Evolutionary conservation across 805 yeast species (phyloP), one percentile per base, ranked within the genome.

Genomic region (Candida verbasci): DNA sequence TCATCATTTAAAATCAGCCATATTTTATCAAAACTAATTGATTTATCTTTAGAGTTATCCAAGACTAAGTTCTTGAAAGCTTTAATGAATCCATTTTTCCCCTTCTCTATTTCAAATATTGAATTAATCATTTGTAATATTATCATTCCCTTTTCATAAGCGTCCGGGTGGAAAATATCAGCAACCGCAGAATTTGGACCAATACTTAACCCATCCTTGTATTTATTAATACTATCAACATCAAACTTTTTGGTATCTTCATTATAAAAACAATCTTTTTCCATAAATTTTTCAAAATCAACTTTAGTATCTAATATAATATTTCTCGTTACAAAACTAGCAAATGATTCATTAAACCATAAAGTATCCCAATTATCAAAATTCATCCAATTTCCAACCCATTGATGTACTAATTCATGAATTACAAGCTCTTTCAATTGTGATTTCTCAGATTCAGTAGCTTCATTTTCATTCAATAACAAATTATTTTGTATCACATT

Each of bases 271-370:
- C 67, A 48, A 42, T 74, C 73, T n/a, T 51, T 34, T 30, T 60
- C 61, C 36, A 33, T 23, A 33, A 33, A 25, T 5, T 26, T 11
- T 4, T n/a, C 20, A 24, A 18, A 33, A 40, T 68, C 72, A 24
- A 50, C 38, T 7, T 9, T 1, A 7, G 25, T 18, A 38, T 11
- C 38, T 49, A 0, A 76, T 47, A 34, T 64, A n/a, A n/a, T n/a
- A 63, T 45, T 71, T 70, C 1, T 31, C 10, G 42, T 35, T 14
- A 22, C 88, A 85, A 45, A 78, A 64, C 93, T 83, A 0, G 94
- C 93, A 59, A 84, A 80, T 2, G 85, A 63, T 59, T 85, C 94
- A 48, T 82, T 82, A 38, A 85, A 60, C 89, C 93, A 83, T 25
- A 84, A 59, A 48, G 73, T 68, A 34, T 70, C 72, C 82, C 86